Evolutionary conservation across 2,329 filamentous ascomycete species (phyloP).

Genomic region (Neopestalotiopsis sp.): DNA sequence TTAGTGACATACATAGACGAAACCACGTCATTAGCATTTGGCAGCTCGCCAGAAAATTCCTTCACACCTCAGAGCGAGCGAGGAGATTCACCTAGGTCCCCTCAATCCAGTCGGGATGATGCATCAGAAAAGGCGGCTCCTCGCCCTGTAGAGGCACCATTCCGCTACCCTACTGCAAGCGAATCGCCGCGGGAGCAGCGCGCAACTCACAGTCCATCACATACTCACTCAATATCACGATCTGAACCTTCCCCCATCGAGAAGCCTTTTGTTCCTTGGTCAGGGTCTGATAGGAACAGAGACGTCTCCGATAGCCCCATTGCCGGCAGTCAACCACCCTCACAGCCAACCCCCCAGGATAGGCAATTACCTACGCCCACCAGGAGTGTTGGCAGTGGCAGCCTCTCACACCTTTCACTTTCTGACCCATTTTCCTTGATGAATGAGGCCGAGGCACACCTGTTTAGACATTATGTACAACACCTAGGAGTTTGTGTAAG

Average conservation of each 20-base stretch:
- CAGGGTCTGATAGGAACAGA: background rate
- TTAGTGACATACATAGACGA: constrained; percentile 39
- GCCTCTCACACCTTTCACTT: constrained; percentile 12
- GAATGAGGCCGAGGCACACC: constrained; percentile 36
- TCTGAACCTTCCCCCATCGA: constrained; percentile 16
- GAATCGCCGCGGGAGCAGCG: constrained; percentile 20
- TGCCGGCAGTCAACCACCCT: constrained; percentile 20
- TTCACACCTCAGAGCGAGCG: constrained; percentile 5
- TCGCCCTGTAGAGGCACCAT: background rate
- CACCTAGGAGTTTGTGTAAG: constrained; percentile 42
- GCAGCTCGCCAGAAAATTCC: constrained; percentile 29
- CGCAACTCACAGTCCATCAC: background rate
- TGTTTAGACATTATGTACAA: constrained; percentile 43
- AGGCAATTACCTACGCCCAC: constrained; percentile 20
- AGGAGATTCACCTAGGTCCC: background rate
- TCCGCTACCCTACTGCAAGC: constrained; percentile 21
- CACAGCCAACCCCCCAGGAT: background rate
- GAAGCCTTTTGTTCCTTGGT: constrained; percentile 18
- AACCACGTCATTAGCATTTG: constrained; percentile 31
- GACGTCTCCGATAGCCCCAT: constrained; percentile 16
- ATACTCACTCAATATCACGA: background rate
- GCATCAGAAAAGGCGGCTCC: background rate
- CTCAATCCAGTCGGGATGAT: background rate
- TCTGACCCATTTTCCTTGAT: constrained; percentile 36
- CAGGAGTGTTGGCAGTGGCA: constrained; percentile 19